These are phyloP conservation scores for Petunia axillaris DNA, from an alignment of 257 asterid genomes.

Conservation along the genomic window DNA sequence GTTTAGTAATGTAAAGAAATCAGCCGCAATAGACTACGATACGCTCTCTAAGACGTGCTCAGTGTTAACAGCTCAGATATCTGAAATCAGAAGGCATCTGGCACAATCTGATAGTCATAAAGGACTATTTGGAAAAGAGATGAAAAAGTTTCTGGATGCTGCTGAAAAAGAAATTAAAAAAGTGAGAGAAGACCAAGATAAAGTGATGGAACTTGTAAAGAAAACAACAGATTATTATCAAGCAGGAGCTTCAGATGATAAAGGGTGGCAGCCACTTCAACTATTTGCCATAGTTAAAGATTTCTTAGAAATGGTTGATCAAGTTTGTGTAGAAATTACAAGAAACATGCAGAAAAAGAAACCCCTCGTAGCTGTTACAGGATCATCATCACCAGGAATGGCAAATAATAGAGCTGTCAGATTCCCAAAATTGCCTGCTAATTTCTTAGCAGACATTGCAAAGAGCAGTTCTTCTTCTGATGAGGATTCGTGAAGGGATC, in stretches of 20 bases:
- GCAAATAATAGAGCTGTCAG: slow-evolving; percentile 54
- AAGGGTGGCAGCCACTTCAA: slow-evolving; percentile 55
- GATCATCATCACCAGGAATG: slow-evolving; percentile 56
- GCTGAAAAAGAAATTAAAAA: slow-evolving; percentile 60
- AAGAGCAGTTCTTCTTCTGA: slow-evolving; percentile 55
- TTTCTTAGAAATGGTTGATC: slow-evolving; percentile 86
- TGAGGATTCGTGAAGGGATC: slow-evolving; percentile 37
- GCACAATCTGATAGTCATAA: slow-evolving; percentile 37
- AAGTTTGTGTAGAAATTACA: slow-evolving; percentile 76
- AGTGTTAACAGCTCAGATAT: slow-evolving; percentile 44
- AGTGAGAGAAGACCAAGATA: slow-evolving; percentile 55
- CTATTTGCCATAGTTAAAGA: slow-evolving; percentile 70
- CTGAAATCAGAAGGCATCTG: slow-evolving; percentile 43
- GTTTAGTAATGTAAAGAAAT: slow-evolving; percentile 69
- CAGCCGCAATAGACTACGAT: slow-evolving; percentile 65
- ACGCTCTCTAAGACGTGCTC: slow-evolving; percentile 47
- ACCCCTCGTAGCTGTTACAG: slow-evolving; percentile 41
- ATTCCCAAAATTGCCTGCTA: slow-evolving; percentile 78
- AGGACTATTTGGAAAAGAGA: slow-evolving; percentile 54
- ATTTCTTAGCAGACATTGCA: slow-evolving; percentile 64
- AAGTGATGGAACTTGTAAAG: slow-evolving; percentile 78
- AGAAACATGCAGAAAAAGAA: slow-evolving; percentile 68
- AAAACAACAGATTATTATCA: slow-evolving; percentile 80
- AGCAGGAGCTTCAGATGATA: slow-evolving; percentile 67
- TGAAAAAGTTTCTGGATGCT: slow-evolving; percentile 59